Conservation (phyloP, 2,329 filamentous ascomycete genomes). For the Pseudocercospora vitis region DNA sequence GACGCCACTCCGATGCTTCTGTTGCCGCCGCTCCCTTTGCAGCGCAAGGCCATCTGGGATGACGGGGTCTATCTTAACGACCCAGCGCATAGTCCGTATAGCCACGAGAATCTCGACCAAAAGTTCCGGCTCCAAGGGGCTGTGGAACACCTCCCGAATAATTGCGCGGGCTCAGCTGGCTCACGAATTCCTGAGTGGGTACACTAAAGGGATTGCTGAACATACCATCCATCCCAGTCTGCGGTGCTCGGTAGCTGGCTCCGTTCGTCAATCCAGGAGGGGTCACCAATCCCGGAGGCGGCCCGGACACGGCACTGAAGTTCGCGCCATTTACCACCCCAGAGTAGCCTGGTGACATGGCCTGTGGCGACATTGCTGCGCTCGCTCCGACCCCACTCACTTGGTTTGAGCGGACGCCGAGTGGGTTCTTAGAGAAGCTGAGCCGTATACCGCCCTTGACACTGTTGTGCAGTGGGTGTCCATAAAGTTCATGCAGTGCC, state of each 20-base stretch:
- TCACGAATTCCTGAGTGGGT: conserved; percentile 24
- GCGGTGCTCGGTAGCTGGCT: conserved; percentile 20
- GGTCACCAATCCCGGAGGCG: conserved; percentile 75
- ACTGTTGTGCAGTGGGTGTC: conserved; percentile 82
- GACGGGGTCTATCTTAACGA: background rate
- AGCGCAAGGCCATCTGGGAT: background rate
- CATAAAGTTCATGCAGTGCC: conserved; percentile 85
- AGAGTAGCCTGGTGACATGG: conserved; percentile 56
- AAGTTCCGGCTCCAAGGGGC: conserved; percentile 30
- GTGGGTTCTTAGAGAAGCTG: conserved; percentile 95
- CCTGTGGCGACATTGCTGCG: conserved; percentile 53
- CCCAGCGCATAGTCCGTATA: conserved; percentile 19
- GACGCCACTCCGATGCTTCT: no score
- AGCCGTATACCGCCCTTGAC: conserved; percentile 91
- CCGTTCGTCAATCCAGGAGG: conserved; percentile 55
- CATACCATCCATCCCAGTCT: conserved; percentile 31
- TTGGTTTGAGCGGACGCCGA: conserved; percentile 83
- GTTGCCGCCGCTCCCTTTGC: no score
- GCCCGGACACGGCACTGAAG: conserved; percentile 57
- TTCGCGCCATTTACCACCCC: conserved; percentile 66
- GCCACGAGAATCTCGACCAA: conserved; percentile 25
- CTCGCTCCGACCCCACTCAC: conserved; percentile 53
- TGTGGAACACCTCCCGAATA: conserved; percentile 34
- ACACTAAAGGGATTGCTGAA: conserved; percentile 34
- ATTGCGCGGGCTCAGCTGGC: conserved; percentile 28